phyloP scores from a whole-genome alignment of 108 stramenopile genomes.

The Bacterosira constricta region DNA sequence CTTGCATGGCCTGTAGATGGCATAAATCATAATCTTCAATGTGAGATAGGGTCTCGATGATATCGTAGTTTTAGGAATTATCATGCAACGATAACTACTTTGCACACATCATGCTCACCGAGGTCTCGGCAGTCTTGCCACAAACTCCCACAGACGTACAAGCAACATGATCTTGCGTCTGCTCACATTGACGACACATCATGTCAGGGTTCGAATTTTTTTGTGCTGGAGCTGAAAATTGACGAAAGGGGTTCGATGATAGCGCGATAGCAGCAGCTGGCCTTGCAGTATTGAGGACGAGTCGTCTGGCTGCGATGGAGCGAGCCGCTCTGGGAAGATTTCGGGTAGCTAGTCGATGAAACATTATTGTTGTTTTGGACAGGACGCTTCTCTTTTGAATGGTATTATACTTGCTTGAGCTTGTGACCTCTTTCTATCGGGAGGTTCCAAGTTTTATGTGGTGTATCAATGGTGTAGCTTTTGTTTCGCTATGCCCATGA shows the following conservation, averaged over 20 bases:
- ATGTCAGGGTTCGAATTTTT: slow-evolving; percentile 61
- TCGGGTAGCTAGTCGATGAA: not conserved
- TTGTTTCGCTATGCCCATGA: too few species aligned
- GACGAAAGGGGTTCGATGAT: not conserved
- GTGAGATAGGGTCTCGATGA: too few species aligned
- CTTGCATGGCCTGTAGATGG: slow-evolving; percentile 52
- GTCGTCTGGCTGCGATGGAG: slow-evolving; percentile 4
- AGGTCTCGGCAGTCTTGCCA: slow-evolving; percentile 64
- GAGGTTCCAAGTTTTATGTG: too few species aligned
- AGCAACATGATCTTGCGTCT: slow-evolving; percentile 71
- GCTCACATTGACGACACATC: slow-evolving; percentile 88
- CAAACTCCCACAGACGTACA: slow-evolving; percentile 77
- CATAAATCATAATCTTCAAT: too few species aligned
- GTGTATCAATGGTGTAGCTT: too few species aligned
- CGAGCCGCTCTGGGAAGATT: slow-evolving; percentile 8
- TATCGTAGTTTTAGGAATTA: too few species aligned
- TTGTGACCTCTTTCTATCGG: too few species aligned
- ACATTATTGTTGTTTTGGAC: too few species aligned
- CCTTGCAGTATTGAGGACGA: not conserved
- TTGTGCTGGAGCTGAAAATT: slow-evolving; percentile 13
- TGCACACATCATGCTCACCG: not conserved
- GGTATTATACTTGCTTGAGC: too few species aligned
- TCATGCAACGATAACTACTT: not conserved
- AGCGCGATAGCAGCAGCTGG: not conserved
- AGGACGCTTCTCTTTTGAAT: too few species aligned